phyloP scores from a whole-genome alignment of 1,284 basidiomycete species.

The Cutaneotrichosporon curvatum region DNA sequence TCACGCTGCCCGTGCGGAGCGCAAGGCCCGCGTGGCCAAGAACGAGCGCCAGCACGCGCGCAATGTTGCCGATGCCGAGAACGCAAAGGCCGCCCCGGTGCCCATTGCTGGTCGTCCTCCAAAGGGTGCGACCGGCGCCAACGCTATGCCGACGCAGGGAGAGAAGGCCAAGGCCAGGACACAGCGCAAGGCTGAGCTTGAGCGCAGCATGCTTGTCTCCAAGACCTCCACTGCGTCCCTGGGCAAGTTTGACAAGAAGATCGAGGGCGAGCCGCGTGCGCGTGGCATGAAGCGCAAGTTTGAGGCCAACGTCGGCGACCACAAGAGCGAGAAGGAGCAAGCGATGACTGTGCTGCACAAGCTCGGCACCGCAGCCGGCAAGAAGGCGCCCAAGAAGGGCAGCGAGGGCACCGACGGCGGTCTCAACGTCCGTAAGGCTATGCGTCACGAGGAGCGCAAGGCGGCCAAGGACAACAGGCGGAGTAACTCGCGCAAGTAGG shows the following conservation, averaged over 20 bases:
- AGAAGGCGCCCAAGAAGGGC: slow-evolving; percentile 49
- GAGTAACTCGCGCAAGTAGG: slow-evolving; percentile 3
- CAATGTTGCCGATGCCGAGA: slow-evolving; percentile 64
- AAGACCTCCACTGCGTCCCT: slow-evolving; percentile 83
- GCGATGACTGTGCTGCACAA: slow-evolving; percentile 69
- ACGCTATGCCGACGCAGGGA: slow-evolving; percentile 12
- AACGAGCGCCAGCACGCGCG: slow-evolving; percentile 63
- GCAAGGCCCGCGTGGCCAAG: slow-evolving; percentile 59
- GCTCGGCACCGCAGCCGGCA: slow-evolving; percentile 59
- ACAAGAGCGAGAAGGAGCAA: slow-evolving; percentile 60
- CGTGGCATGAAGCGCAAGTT: slow-evolving; percentile 91
- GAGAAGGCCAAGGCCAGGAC: slow-evolving; percentile 44
- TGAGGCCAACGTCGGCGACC: slow-evolving; percentile 37
- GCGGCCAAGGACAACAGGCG: slow-evolving; percentile 10
- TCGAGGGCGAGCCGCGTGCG: slow-evolving; percentile 84
- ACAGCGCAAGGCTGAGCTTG: slow-evolving; percentile 65
- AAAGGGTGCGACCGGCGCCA: slow-evolving; percentile 9
- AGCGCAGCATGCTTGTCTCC: slow-evolving; percentile 69
- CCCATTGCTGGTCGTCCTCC: slow-evolving; percentile 13
- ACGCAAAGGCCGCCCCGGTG: slow-evolving; percentile 44
- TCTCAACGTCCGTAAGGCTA: slow-evolving; percentile 73
- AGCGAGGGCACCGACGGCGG: slow-evolving; percentile 46
- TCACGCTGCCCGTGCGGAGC: slow-evolving; percentile 63
- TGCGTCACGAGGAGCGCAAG: slow-evolving; percentile 53
- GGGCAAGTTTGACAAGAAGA: slow-evolving; percentile 78